Evolutionary conservation across 352 stramenopile species (phyloP).

Genomic region (Globisporangium spiculum): DNA sequence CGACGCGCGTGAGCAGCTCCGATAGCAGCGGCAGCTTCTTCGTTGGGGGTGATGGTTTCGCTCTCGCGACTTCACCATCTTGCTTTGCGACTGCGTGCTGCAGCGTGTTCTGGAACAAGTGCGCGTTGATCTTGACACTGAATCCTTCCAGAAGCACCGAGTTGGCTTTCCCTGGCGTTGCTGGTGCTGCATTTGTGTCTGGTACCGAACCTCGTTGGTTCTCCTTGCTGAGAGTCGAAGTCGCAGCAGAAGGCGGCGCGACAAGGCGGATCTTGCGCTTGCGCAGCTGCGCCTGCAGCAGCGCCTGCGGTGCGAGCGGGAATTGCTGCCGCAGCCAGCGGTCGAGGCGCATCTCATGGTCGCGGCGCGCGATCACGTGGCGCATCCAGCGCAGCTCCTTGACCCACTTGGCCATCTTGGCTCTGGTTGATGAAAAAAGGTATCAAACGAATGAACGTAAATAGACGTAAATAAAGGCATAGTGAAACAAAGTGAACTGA

Average conservation of each 20-base stretch:
- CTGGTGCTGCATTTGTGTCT: neutral
- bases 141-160: constrained; percentile 36
- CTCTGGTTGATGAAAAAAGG: neutral
- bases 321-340: constrained; percentile 63
- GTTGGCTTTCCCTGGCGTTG: constrained; percentile 24
- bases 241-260: neutral
- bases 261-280: constrained; percentile 66
- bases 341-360: constrained; percentile 64
- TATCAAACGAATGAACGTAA: too few species aligned
- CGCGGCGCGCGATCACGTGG: constrained; percentile 33
- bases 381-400: constrained; percentile 53
- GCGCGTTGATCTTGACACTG: constrained; percentile 50
- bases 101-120: constrained; percentile 36
- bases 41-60: too few species aligned
- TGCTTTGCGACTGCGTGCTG: constrained; percentile 13
- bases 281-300: constrained; percentile 60
- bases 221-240: too few species aligned
- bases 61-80: too few species aligned
- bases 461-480: too few species aligned
- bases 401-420: constrained; percentile 23
- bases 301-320: constrained; percentile 44
- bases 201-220: neutral
- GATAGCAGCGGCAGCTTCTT: neutral
- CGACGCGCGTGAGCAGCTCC: constrained; percentile 30
- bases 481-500: too few species aligned